Base-by-base conservation (phyloP, 768 basidiomycete genomes). In the Hydnum rufescens region DNA sequence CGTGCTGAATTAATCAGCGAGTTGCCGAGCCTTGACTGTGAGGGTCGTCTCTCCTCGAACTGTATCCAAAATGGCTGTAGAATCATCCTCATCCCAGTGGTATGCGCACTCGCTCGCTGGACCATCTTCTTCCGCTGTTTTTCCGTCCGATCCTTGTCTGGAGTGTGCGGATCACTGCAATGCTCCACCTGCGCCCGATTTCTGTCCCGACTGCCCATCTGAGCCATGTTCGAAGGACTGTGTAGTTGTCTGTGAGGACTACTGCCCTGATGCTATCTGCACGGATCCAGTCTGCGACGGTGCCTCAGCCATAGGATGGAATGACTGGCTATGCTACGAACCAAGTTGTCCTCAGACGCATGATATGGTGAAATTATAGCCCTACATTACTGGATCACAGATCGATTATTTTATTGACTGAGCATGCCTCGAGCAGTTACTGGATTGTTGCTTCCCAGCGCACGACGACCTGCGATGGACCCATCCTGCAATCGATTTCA, bases 401-500 rank as follows among this genome's bases (percentile, higher is more conserved):
- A 8, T 26, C 13, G 26, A 16, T 16, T 16, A 13, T 13, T 47
- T 47, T 47, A 13, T 8, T 16, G 26, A 25, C 13, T 47, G 26
- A 8, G 8, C 8, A 16, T 47, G 13, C 44, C 44, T 51, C 32
- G 39, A 25, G 28, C 30, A 28, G 23, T 13, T 16, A 30, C 32
- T 4, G 16, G 29, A 23, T 54, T 34, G 31, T 29, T 25, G 29
- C 19, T 3, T 23, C 32, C 42, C 18, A 48, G 43, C 43, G 36
- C 28, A 44, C 52, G 53, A 48, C 47, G 34, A 16, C 28, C 22
- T 32, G 49, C 34, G 23, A 23, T 22, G 31, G 26, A 8, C n/a
- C 25, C 49, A 55, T 36, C 53, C 55, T 32, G 42, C 47, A 32
- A 51, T 39, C 36, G 22, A 39, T 39, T 22, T 22, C 13, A 39